phyloP scores from a whole-genome alignment of 208 protist species.

The Leishmania lainsoni region DNA sequence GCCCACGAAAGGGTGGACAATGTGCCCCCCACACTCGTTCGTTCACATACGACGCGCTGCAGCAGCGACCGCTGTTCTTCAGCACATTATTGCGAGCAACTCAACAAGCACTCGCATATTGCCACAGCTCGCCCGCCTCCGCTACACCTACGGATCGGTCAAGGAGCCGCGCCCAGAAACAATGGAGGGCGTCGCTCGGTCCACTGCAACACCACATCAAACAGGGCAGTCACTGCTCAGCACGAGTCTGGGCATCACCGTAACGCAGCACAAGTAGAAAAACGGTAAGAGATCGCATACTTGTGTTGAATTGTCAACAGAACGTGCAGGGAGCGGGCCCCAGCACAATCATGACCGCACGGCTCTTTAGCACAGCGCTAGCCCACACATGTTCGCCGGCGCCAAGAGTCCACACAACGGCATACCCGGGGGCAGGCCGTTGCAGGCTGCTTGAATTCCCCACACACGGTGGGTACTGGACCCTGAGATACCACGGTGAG shows the following conservation, averaged over 20 bases:
- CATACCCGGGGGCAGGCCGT: neutral
- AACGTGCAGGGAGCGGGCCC: neutral
- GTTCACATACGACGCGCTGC: neutral
- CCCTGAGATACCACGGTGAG: neutral
- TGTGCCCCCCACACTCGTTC: neutral
- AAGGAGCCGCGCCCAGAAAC: neutral
- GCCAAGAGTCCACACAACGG: neutral
- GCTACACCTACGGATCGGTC: neutral
- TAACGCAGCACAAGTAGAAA: neutral
- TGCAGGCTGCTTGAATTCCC: neutral
- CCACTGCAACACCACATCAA: no score
- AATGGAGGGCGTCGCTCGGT: no score
- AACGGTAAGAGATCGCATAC: neutral
- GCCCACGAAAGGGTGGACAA: neutral
- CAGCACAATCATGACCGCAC: neutral
- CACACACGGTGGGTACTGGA: neutral
- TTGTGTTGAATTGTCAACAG: neutral
- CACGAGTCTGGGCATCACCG: no score
- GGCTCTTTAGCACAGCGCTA: neutral
- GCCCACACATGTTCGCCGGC: neutral
- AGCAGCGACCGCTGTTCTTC: neutral
- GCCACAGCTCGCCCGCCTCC: neutral
- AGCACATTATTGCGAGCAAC: neutral
- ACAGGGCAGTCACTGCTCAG: no score
- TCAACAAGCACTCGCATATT: neutral